phyloP scores from a whole-genome alignment of 2,329 filamentous ascomycete species.

The Claviceps digitariae region DNA sequence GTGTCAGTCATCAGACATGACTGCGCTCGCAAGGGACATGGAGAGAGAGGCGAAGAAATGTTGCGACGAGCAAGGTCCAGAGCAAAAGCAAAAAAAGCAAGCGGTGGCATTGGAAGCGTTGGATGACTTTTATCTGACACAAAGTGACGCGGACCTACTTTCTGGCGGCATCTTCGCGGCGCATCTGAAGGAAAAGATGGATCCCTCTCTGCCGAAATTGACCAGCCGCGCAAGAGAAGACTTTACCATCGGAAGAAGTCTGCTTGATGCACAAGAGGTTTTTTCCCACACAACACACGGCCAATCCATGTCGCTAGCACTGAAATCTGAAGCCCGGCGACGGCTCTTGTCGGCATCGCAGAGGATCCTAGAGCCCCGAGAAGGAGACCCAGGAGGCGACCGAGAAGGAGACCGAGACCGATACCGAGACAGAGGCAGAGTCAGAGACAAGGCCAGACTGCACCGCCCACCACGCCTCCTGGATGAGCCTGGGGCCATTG shows the following conservation, averaged over 20 bases:
- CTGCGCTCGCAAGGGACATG: conserved; percentile 20
- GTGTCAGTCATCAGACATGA: conserved; percentile 27
- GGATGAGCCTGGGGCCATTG: conserved; percentile 20
- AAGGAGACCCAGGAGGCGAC: not conserved
- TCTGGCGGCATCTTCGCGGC: conserved; percentile 33
- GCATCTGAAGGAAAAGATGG: conserved; percentile 36
- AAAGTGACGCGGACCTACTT: conserved; percentile 55
- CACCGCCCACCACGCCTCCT: conserved; percentile 19
- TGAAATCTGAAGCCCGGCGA: conserved; percentile 18
- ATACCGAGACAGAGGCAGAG: not conserved
- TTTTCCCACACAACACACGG: conserved; percentile 16
- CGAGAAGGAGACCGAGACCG: not conserved
- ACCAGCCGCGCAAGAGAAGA: conserved; percentile 33
- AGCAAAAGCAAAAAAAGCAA: not conserved
- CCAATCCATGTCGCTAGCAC: conserved; percentile 14
- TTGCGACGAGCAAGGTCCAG: conserved; percentile 9
- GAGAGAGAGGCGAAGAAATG: conserved; percentile 5
- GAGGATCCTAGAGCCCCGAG: not conserved
- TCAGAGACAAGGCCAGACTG: not conserved
- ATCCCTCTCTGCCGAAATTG: conserved; percentile 49
- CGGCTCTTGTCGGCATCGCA: not conserved
- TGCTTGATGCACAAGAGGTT: conserved; percentile 32
- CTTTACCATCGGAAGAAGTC: conserved; percentile 31
- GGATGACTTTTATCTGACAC: conserved; percentile 39
- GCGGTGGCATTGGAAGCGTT: conserved; percentile 33